Evolutionary conservation across 139 green algal species (phyloP).

Genomic region (Ostreobium quekettii): DNA sequence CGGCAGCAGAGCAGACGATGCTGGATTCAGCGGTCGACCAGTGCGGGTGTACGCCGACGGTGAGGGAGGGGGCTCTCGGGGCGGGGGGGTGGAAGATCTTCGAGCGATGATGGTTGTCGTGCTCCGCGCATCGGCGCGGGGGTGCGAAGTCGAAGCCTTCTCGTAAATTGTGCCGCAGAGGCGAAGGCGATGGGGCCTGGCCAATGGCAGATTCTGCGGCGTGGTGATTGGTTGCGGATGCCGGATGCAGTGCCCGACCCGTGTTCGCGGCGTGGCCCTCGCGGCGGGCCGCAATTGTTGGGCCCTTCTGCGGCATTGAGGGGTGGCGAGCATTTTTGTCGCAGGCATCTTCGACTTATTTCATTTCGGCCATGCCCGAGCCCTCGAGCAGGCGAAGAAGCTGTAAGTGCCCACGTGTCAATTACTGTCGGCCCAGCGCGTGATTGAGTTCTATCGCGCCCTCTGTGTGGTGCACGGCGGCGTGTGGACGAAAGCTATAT

Average conservation of each 20-base stretch:
- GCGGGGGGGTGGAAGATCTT: too few relatives aligned
- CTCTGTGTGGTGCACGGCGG: too few relatives aligned
- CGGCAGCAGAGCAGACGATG: too few relatives aligned
- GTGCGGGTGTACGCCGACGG: slow-evolving; percentile 78
- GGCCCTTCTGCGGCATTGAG: neutral
- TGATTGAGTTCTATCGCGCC: too few relatives aligned
- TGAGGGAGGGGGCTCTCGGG: slow-evolving; percentile 19
- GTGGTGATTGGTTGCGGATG: neutral
- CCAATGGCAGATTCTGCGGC: neutral
- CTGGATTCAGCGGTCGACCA: too few relatives aligned
- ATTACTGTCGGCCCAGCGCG: too few relatives aligned
- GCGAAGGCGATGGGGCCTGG: neutral
- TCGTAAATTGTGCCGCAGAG: too few relatives aligned
- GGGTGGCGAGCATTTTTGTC: neutral
- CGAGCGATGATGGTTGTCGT: neutral
- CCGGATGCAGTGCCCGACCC: neutral
- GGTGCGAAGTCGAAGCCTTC: too few relatives aligned
- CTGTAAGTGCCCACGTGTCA: slow-evolving; percentile 48
- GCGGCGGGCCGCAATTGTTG: neutral
- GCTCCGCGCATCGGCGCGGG: neutral
- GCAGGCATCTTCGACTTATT: slow-evolving; percentile 85
- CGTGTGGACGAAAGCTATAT: too few relatives aligned
- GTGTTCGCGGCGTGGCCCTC: neutral
- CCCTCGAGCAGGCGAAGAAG: slow-evolving; percentile 86
- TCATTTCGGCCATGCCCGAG: slow-evolving; percentile 80